phyloP scores from a whole-genome alignment of 1,284 basidiomycete species.

The Moesziomyces sp. region DNA sequence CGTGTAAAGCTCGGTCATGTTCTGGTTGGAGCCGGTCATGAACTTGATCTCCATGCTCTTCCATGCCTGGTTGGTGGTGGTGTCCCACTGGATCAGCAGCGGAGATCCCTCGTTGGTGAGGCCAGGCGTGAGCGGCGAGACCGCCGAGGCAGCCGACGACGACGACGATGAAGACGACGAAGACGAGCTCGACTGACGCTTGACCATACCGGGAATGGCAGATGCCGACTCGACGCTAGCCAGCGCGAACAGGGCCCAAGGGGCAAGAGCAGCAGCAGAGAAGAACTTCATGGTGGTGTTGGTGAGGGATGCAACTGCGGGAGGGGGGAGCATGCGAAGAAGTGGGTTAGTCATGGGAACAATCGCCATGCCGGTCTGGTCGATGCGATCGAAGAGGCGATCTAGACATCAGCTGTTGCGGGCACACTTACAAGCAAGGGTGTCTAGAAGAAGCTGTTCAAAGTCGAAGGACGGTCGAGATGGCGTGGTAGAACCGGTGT shows the following conservation, averaged over 20 bases:
- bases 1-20: conserved; percentile 78
- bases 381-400: too few relatives aligned
- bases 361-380: too few relatives aligned
- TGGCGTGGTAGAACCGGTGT: background rate
- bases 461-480: background rate
- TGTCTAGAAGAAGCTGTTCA: background rate
- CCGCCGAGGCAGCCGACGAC: conserved; percentile 2
- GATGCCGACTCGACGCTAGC: conserved; percentile 28
- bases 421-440: background rate
- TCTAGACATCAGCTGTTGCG: too few relatives aligned
- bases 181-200: conserved; percentile 27
- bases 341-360: background rate
- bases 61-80: conserved; percentile 32
- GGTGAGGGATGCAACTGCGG: background rate
- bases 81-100: conserved; percentile 45
- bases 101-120: conserved; percentile 28
- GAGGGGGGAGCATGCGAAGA: background rate
- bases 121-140: conserved; percentile 40
- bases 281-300: conserved; percentile 42
- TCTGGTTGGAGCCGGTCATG: conserved; percentile 79
- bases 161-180: conserved; percentile 14
- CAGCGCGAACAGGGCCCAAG: conserved; percentile 29
- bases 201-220: conserved; percentile 13
- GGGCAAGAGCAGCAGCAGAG: conserved; percentile 25
- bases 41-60: conserved; percentile 71